Conservation (phyloP, 2,329 filamentous ascomycete genomes). For the Aspergillus chevalieri region DNA sequence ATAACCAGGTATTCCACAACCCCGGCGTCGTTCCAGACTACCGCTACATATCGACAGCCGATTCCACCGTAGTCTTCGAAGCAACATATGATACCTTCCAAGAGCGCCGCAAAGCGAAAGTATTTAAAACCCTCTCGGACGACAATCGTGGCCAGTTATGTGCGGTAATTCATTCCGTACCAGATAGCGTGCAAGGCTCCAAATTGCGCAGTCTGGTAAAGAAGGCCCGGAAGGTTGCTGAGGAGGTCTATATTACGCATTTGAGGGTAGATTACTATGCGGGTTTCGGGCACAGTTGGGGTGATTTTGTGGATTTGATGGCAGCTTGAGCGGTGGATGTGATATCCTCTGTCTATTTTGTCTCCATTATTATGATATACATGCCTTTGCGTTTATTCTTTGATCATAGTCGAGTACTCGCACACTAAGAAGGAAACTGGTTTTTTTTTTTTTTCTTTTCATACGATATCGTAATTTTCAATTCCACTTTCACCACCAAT, state of each 20-base stretch:
- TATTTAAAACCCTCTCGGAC: slow-evolving; percentile 27
- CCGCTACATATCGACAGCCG: slow-evolving; percentile 36
- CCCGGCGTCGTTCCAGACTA: slow-evolving; percentile 40
- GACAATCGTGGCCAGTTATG: slow-evolving; percentile 27
- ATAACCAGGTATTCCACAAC: slow-evolving; percentile 38
- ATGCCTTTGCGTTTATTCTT: too few species aligned
- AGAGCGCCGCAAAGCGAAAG: slow-evolving; percentile 23
- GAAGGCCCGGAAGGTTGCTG: slow-evolving; percentile 29
- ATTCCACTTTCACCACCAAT: too few species aligned
- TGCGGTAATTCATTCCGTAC: slow-evolving; percentile 35
- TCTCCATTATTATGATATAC: too few species aligned
- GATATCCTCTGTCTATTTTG: background rate
- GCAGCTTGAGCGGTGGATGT: slow-evolving; percentile 9
- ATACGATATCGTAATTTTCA: too few species aligned
- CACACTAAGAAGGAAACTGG: too few species aligned
- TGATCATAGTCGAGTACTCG: too few species aligned
- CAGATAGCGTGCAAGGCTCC: slow-evolving; percentile 23
- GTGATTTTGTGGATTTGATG: slow-evolving; percentile 32
- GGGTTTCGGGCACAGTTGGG: slow-evolving; percentile 33
- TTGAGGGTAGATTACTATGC: slow-evolving; percentile 36
- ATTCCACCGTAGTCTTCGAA: slow-evolving; percentile 45
- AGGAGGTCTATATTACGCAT: slow-evolving; percentile 38
- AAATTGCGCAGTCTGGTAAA: slow-evolving; percentile 28
- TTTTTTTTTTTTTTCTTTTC: too few species aligned
- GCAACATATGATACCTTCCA: slow-evolving; percentile 35